These are phyloP conservation scores for Erysimum pusillum DNA, from an alignment of 441 rosid species.

Conservation along the genomic window DNA sequence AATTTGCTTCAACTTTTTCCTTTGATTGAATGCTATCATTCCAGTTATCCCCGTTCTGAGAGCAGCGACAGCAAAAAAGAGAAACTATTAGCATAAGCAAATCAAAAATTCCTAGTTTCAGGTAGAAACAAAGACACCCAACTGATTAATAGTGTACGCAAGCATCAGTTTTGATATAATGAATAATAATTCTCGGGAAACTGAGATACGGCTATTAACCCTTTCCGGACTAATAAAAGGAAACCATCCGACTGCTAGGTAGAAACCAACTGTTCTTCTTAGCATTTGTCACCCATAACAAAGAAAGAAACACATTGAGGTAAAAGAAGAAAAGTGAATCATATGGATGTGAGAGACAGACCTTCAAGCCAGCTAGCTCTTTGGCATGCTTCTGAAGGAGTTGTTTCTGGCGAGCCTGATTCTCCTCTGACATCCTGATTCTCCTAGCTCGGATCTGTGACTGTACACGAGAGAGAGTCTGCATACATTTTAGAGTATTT, in stretches of 20 bases:
- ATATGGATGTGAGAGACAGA: conserved; percentile 22
- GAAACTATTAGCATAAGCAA: conserved; percentile 17
- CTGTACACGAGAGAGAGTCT: conserved; percentile 83
- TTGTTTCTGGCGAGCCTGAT: conserved; percentile 85
- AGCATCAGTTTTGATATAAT: background rate
- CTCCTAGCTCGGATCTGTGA: conserved; percentile 81
- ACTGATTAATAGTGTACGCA: background rate
- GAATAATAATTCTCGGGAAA: background rate
- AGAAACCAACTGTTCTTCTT: conserved; percentile 6
- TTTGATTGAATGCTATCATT: conserved; percentile 68
- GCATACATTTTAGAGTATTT: conserved; percentile 83
- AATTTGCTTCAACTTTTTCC: conserved; percentile 65
- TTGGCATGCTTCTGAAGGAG: conserved; percentile 88
- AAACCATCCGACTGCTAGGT: conserved; percentile 10
- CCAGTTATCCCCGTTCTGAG: conserved; percentile 73
- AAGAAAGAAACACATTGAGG: background rate
- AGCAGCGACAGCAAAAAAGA: conserved; percentile 6
- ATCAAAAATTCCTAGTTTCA: conserved; percentile 6
- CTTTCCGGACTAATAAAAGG: background rate
- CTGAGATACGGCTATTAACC: background rate
- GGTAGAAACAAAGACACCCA: conserved; percentile 19
- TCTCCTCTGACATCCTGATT: conserved; percentile 87
- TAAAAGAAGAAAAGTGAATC: background rate
- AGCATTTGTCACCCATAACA: background rate
- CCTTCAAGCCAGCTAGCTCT: conserved; percentile 76